Conservation (phyloP, 352 stramenopile genomes). For the Lagenidium giganteum region DNA sequence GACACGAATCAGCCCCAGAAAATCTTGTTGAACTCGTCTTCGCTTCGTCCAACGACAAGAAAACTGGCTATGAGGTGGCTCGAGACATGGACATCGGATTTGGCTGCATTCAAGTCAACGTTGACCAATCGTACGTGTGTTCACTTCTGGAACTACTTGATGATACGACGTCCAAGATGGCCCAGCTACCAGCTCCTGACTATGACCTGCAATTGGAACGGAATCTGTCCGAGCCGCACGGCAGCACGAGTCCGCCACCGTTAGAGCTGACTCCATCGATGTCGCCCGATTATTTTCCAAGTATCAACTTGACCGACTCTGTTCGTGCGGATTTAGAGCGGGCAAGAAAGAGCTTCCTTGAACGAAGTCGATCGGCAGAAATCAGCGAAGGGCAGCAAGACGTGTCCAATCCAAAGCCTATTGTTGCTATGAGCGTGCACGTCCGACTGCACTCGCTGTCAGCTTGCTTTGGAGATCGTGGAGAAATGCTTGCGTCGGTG, state of each 20-base stretch:
- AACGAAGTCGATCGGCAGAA: slow-evolving; percentile 14
- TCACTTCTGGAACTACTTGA: slow-evolving; percentile 73
- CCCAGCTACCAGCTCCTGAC: slow-evolving; percentile 18
- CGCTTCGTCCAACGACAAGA: slow-evolving; percentile 49
- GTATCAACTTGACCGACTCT: slow-evolving; percentile 72
- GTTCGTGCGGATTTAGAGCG: slow-evolving; percentile 75
- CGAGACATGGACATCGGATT: slow-evolving; percentile 66
- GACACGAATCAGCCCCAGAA: slow-evolving; percentile 15
- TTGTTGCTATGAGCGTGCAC: slow-evolving; percentile 30
- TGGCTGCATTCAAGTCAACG: slow-evolving; percentile 76
- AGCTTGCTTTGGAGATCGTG: slow-evolving; percentile 68
- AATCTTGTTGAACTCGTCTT: slow-evolving; percentile 68
- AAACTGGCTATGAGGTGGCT: slow-evolving; percentile 44
- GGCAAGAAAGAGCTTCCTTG: slow-evolving; percentile 58
- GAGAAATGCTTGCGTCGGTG: slow-evolving; percentile 55
- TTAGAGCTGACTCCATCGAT: slow-evolving; percentile 59
- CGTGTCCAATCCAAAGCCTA: slow-evolving; percentile 5
- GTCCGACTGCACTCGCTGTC: slow-evolving; percentile 71
- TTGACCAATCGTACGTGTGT: slow-evolving; percentile 82
- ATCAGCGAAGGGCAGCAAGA: slow-evolving; percentile 1
- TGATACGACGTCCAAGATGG: slow-evolving; percentile 52
- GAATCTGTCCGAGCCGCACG: too few species aligned
- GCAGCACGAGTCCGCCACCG: slow-evolving; percentile 34
- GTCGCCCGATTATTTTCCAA: slow-evolving; percentile 64
- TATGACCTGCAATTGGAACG: too few species aligned